Evolutionary conservation across 345 rosid species (phyloP), one percentile per base, ranked within the genome.

Genomic region (Euclidium syriacum): DNA sequence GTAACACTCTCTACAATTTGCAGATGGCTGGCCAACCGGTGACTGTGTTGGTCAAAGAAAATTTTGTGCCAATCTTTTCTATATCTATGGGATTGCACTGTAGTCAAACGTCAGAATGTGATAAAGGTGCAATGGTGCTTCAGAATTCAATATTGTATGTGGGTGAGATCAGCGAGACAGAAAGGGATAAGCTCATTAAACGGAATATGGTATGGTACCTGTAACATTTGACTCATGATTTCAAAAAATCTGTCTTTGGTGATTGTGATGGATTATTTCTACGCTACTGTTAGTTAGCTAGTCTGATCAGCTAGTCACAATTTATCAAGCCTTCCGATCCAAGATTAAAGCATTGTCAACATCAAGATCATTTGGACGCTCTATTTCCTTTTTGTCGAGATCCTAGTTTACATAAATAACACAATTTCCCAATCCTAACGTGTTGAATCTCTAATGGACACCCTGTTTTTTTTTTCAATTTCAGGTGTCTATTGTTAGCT

Each of bases 51-150:
- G 75, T 86, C 47, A 83, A 71, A 61, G 78, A 78, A 69, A 83
- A 89, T 71, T 89, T 92, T 75, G 96, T 86, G 74, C 81, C 96
- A 9, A 83, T 92, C 68, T 89, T 92, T 76, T 81, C 98, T 5
- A 67, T 89, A 62, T 83, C 91, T 64, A 86, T 86, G 78, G 81
- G 82, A 36, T 75, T 82, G 78, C 81, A 80, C 74, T 85, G 95
- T 77, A 81, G 91, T 71, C 75, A 80, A 71, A 76, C 58, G 52
- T 73, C 85, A 72, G 84, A 77, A 43, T 78, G 69, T 52, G 88
- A 81, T 69, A 83, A 74, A 67, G 86, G 81, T 71, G 84, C 85
- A 60, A 27, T 64, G 67, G 82, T 79, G 68, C 95, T 92, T 75
- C 91, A 81, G 80, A 75, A 75, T 71, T 76, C 80, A 54, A 70